Conservation (phyloP, 1,284 basidiomycete genomes). For the Pseudozyma thailandica region DNA sequence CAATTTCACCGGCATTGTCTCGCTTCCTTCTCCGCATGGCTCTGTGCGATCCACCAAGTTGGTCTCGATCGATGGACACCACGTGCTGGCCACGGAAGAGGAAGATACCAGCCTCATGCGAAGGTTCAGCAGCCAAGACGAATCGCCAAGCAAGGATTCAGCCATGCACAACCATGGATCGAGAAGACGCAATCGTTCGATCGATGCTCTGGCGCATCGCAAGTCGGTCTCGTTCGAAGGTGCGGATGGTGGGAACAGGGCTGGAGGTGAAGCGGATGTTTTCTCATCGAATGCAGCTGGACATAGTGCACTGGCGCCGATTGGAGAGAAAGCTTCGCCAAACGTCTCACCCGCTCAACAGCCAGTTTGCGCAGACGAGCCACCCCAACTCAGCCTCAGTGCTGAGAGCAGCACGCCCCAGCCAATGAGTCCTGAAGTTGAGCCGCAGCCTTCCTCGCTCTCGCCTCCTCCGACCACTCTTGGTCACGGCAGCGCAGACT, state of each 20-base stretch:
- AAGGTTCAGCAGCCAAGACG: conserved; percentile 34
- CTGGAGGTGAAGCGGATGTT: conserved; percentile 3
- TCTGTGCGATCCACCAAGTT: conserved; percentile 46
- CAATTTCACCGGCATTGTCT: conserved; percentile 52
- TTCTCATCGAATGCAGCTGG: neutral
- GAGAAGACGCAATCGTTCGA: conserved; percentile 27
- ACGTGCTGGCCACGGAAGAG: conserved; percentile 44
- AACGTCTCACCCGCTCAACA: conserved; percentile 15
- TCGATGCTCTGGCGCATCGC: conserved; percentile 37
- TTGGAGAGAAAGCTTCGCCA: conserved; percentile 41
- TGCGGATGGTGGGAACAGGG: conserved; percentile 4
- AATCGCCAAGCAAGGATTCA: conserved; percentile 15
- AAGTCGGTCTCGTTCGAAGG: conserved; percentile 55
- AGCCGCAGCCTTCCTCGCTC: neutral
- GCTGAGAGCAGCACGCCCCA: neutral
- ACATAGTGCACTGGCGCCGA: conserved; percentile 25
- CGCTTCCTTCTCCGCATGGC: conserved; percentile 43
- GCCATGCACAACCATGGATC: conserved; percentile 8
- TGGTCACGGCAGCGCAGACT: neutral
- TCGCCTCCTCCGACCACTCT: neutral
- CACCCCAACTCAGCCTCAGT: conserved; percentile 11
- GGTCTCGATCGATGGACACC: conserved; percentile 45
- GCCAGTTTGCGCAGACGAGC: conserved; percentile 15
- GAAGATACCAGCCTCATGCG: conserved; percentile 22
- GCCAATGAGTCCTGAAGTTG: neutral